Percentiles rank a stretch among this genome's conserved stretches.
Evolutionary conservation across 1,284 basidiomycete species (phyloP).

Genomic region (Papiliotrema fonsecae): DNA sequence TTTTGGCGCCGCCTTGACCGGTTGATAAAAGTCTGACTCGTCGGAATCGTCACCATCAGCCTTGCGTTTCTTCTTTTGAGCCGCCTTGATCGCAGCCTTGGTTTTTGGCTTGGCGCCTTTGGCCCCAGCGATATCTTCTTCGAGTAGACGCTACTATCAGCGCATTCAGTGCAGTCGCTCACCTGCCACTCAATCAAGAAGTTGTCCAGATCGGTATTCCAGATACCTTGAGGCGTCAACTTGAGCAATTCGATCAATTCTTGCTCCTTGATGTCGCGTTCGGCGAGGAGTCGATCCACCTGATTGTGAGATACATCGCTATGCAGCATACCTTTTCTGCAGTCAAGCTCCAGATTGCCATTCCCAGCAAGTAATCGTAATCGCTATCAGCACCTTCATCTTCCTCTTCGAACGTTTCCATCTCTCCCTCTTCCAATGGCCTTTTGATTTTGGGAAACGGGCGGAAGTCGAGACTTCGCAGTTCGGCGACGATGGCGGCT

Average conservation of each 20-base stretch:
- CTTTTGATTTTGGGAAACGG: constrained; percentile 68
- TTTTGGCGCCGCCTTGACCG: constrained; percentile 55
- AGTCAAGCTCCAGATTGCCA: constrained; percentile 94
- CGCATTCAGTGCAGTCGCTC: constrained; percentile 31
- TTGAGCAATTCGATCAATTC: constrained; percentile 77
- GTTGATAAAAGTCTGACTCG: constrained; percentile 65
- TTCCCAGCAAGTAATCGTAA: constrained; percentile 90
- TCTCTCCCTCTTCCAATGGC: constrained; percentile 67
- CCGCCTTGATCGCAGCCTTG: constrained; percentile 61
- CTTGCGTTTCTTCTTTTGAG: constrained; percentile 52
- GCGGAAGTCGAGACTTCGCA: constrained; percentile 78
- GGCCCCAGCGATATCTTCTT: constrained; percentile 53
- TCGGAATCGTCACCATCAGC: constrained; percentile 56
- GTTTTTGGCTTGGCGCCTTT: constrained; percentile 64
- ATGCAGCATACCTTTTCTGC: constrained; percentile 69
- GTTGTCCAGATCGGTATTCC: constrained; percentile 81
- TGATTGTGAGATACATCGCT: constrained; percentile 39
- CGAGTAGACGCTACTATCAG: constrained; percentile 56
- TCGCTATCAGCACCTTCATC: constrained; percentile 60
- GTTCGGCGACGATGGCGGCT: constrained; percentile 74
- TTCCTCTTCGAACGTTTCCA: constrained; percentile 59
- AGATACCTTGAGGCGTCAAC: constrained; percentile 75
- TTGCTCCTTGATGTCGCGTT: constrained; percentile 75
- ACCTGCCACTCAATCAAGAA: constrained; percentile 86
- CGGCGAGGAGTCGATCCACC: constrained; percentile 79